Conservation (phyloP, 176 grass and related monocot genomes). For the Oryza coarctata region DNA sequence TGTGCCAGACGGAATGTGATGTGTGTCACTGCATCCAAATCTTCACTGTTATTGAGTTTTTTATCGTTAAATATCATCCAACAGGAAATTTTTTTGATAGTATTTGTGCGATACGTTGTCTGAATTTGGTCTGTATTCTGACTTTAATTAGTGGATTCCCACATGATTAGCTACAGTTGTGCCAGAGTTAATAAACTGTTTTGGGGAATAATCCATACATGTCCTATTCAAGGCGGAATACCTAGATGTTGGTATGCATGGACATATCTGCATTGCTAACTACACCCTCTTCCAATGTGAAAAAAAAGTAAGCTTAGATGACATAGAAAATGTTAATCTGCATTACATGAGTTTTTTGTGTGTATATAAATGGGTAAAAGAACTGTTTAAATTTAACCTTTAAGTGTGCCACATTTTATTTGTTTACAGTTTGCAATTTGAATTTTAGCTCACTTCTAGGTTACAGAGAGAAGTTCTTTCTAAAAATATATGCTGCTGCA, state of each 20-base stretch:
- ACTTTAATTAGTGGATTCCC: too few relatives aligned
- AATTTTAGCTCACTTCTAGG: slow-evolving; percentile 58
- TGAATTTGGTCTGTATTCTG: too few relatives aligned
- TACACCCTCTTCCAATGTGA: not conserved
- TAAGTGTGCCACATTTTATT: not conserved
- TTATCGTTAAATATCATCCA: too few relatives aligned
- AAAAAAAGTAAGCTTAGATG: not conserved
- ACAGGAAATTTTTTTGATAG: too few relatives aligned
- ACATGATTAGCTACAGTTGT: too few relatives aligned
- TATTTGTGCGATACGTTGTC: too few relatives aligned
- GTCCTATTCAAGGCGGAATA: too few relatives aligned
- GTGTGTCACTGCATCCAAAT: too few relatives aligned
- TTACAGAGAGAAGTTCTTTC: slow-evolving; percentile 92
- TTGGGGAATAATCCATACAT: too few relatives aligned
- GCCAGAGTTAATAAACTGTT: too few relatives aligned
- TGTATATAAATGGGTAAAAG: not conserved
- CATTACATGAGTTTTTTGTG: not conserved
- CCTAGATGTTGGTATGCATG: not conserved
- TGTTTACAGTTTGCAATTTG: slow-evolving; percentile 22
- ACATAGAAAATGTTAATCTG: not conserved
- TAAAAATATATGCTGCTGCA: slow-evolving; percentile 87
- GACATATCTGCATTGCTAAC: not conserved
- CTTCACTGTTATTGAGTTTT: too few relatives aligned
- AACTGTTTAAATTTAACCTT: not conserved
- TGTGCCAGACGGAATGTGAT: too few relatives aligned